Evolutionary conservation across 2,329 filamentous ascomycete species (phyloP), one percentile per base, ranked within the genome.

Genomic region (Claviceps quebecensis): DNA sequence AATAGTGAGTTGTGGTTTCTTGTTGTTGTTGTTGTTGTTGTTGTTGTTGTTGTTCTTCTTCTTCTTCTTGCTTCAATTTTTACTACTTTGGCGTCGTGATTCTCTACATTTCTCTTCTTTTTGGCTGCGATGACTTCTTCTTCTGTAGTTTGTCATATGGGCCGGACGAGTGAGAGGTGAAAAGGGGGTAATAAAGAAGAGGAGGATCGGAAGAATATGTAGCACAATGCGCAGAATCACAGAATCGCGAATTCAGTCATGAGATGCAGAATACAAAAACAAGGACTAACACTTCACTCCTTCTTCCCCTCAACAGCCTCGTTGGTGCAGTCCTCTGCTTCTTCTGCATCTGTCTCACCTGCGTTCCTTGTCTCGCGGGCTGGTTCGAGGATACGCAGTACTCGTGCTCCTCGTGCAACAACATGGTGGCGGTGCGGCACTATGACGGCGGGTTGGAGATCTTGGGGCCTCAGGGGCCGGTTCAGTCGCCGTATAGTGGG

Each of bases 341-440:
- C 17, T 40, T 65, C 47, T 65, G 63, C 55, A 52, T 65, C 52
- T 65, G 60, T 48, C 56, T 65, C 5, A 54, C 63, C 9, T 65
- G 61, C 50, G 49, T 67, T 14, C 63, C 64, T 6, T 65, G 63
- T 52, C 49, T 62, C 14, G 61, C 60, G 3, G 55, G 58, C 37
- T 66, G 63, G 65, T 66, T 62, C 49, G 63, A 66, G 54, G 56
- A 63, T 34, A 58, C 54, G 6, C 49, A 62, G 52, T 64, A 60
- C 55, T 58, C 51, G 45, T 67, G 65, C 59, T 55, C 56, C 8
- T 38, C 51, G 22, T 67, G 65, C 59, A 55, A 58, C 41, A 60
- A 61, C 47, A 56, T 58, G 52, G 58, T 67, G 4, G 65, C 65
- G 22, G 41, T 50, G 26, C 52, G 58, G 26, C 48, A 50, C 2